Evolutionary conservation across 345 rosid genomes (phyloP), one percentile per base, ranked within the genome.

Genomic region (Boechera stricta): DNA sequence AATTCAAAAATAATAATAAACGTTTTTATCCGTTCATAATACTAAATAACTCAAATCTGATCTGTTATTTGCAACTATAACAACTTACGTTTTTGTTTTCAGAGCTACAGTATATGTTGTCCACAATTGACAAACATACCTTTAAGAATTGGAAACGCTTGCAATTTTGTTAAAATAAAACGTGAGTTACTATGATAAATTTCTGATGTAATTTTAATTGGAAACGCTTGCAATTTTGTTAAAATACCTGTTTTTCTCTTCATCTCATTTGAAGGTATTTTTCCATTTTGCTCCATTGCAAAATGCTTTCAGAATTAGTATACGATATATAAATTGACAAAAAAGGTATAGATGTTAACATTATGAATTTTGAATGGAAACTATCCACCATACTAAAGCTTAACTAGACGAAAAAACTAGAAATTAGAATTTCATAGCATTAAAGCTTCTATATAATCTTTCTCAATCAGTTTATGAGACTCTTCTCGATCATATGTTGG

Each of bases 401-500:
- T 29, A 55, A 29, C 11, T 56, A 33, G 63, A 16, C 42, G 26
- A 0, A n/a, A 58, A 33, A 58, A 33, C 21, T 58, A 15, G 16
- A 57, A 31, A 3, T 5, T 32, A 57, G 1, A 8, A 13, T 6
- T 7, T 57, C 11, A n/a, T 16, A 18, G 26, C 28, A 49, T 7
- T 21, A 3, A 49, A 49, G 54, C 24, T 49, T 13, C 24, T 7
- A 16, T 4, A 9, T 45, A 31, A 31, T 31, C 15, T 64, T 64
- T 44, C 7, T 28, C 18, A 7, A 28, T n/a, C 39, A 29, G n/a
- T 29, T 45, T 31, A 35, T 45, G n/a, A 21, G 15, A 29, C 16
- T 42, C 18, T 15, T 67, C 24, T 54, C 61, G 35, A 41, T 41
- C 39, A 55, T 15, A 52, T 21, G 64, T n/a, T 60, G 28, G 45